Evolutionary conservation across 2,329 filamentous ascomycete species (phyloP).

Genomic region (Trichoderma koningii): DNA sequence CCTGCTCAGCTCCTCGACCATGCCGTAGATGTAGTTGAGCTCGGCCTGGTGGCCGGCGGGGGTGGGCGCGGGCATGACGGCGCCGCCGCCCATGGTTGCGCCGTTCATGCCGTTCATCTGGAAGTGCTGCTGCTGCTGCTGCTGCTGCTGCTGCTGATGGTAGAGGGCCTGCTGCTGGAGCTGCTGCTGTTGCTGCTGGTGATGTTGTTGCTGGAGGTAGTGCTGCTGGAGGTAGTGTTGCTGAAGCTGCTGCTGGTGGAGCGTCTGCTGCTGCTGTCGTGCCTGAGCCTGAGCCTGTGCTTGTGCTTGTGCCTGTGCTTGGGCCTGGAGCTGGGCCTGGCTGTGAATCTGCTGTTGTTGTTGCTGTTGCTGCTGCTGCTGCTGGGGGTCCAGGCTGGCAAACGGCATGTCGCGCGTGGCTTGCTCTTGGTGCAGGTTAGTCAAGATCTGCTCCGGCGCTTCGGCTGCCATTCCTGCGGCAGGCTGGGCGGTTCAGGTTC

Average conservation of each 20-base stretch:
- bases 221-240: constrained; percentile 30
- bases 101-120: constrained; percentile 55
- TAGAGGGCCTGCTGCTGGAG: constrained; percentile 29
- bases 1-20: constrained; percentile 67
- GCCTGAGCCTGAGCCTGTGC: constrained; percentile 4
- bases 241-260: constrained; percentile 26
- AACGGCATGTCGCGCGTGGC: constrained; percentile 38
- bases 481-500: too few relatives aligned
- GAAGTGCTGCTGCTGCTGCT: constrained; percentile 30
- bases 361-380: constrained; percentile 36
- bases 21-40: constrained; percentile 67
- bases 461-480: constrained; percentile 23
- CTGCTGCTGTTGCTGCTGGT: constrained; percentile 27
- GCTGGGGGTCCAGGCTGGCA: constrained; percentile 33
- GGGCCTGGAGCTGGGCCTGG: neutral
- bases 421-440: constrained; percentile 24
- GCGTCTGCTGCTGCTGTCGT: constrained; percentile 15
- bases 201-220: constrained; percentile 28
- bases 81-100: constrained; percentile 48
- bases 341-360: neutral
- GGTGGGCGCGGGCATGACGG: constrained; percentile 56
- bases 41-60: constrained; percentile 70
- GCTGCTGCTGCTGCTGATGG: constrained; percentile 30
- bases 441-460: constrained; percentile 20
- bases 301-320: constrained; percentile 1